Evolutionary conservation across 1,284 basidiomycete species (phyloP).

Genomic region (Agaricales sp.): DNA sequence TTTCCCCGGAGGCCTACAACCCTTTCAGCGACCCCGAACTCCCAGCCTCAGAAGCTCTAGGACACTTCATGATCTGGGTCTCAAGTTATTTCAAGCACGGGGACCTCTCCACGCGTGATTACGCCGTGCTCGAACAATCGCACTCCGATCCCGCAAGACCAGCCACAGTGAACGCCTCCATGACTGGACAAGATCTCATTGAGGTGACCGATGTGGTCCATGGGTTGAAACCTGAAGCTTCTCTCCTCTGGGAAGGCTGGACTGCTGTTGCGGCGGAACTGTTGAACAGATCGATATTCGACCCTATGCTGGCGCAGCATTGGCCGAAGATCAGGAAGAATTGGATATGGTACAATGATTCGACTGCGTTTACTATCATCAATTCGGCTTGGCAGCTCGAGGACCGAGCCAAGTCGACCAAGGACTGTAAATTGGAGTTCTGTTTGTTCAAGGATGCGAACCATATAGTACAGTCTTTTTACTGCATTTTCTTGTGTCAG

Average conservation of each 20-base stretch:
- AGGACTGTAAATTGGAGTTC: not conserved
- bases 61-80: constrained; percentile 14
- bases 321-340: not conserved
- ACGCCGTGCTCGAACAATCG: not conserved
- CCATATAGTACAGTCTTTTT: not conserved
- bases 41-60: constrained; percentile 9
- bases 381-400: not conserved
- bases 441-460: not conserved
- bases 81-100: constrained; percentile 11
- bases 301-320: not conserved
- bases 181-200: not conserved
- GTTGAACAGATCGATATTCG: not conserved
- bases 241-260: not conserved
- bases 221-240: not conserved
- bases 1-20: constrained; percentile 6
- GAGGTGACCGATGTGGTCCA: not conserved
- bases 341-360: not conserved
- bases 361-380: not conserved
- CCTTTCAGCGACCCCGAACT: constrained; percentile 12
- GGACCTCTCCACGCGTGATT: not conserved
- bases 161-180: not conserved
- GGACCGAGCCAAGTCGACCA: not conserved
- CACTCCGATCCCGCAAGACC: not conserved
- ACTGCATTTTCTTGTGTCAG: not conserved
- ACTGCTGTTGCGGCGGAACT: not conserved